A percentile compares a stretch with the other conserved stretches of the same genome.
Conservation (phyloP, 1,284 basidiomycete species). For the Rugosomyces carneus region DNA sequence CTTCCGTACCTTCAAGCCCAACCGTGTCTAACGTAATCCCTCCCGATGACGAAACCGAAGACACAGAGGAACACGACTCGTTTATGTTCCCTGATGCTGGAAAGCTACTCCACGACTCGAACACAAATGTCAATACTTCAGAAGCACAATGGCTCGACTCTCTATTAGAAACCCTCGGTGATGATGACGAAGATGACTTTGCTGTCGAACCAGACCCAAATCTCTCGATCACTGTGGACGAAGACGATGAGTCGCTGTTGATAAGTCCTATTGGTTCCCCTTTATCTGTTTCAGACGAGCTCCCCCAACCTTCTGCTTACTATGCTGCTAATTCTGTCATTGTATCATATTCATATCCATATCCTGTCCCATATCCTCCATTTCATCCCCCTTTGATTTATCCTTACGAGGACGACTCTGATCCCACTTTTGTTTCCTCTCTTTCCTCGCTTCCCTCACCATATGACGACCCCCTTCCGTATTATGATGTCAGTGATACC, state of each 20-base stretch:
- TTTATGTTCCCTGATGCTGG: slow-evolving; percentile 77
- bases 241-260: slow-evolving; percentile 48
- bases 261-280: slow-evolving; percentile 59
- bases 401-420: slow-evolving; percentile 35
- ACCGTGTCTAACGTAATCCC: slow-evolving; percentile 31
- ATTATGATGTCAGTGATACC: slow-evolving; percentile 52
- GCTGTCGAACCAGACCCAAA: slow-evolving; percentile 34
- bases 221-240: slow-evolving; percentile 38
- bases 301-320: slow-evolving; percentile 45
- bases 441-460: slow-evolving; percentile 31
- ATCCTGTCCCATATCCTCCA: slow-evolving; percentile 61
- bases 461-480: slow-evolving; percentile 55
- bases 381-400: slow-evolving; percentile 49
- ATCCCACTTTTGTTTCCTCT: slow-evolving; percentile 33
- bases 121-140: slow-evolving; percentile 37
- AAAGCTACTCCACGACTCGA: slow-evolving; percentile 39
- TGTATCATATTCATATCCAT: slow-evolving; percentile 49
- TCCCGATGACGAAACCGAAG: slow-evolving; percentile 36
- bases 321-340: slow-evolving; percentile 41
- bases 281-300: slow-evolving; percentile 68
- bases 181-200: slow-evolving; percentile 57
- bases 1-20: slow-evolving; percentile 30
- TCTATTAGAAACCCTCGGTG: slow-evolving; percentile 61
- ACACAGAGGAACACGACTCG: slow-evolving; percentile 43
- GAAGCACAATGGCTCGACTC: slow-evolving; percentile 79